Base-by-base conservation (phyloP, 116 monocot genomes). In the Phalaenopsis hybrid region DNA sequence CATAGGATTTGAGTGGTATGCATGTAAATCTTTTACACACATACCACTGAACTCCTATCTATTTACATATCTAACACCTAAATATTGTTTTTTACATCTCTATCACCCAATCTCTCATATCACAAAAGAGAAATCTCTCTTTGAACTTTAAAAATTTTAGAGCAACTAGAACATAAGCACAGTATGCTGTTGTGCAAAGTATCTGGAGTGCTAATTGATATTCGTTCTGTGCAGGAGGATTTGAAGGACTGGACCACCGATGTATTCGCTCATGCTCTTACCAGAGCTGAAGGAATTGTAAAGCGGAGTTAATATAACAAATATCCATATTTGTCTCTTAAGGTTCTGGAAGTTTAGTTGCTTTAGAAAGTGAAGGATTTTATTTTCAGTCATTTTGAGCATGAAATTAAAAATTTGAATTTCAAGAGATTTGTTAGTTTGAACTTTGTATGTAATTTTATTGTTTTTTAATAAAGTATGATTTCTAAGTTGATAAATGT, bases 171-270 rank as follows among this genome's bases (percentile, higher is more conserved):
- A 41, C 41, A 41, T 41, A 41, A 41, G 41, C 41, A 41, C 4
- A 41, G 41, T 72, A 72, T 72, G 33, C 16, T 72, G 11, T 72
- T 72, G 33, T 17, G 65, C 25, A 23, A 25, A 65, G 41, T 73
- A 73, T 55, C 4, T 0, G 4, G 13, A 55, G 16, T 16, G 55
- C 55, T 16, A 17, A 55, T 73, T 33, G 13, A 37, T 43, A 11
- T 73, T 73, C 43, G 43, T 83, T 51, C 2, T 75, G n/a, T 93
- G 80, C 85, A 98, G 97, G 95, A 95, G 74, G 95, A 98, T 85
- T 78, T 95, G 81, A 98, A 90, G 81, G 95, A 98, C 75, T 98
- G 98, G 98, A 85, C 87, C 9, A 89, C 90, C 44, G 98, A 98
- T 80, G 90, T 93, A 48, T 85, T 98, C 57, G 81, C 88, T 4